Evolutionary conservation across 768 basidiomycete genomes (phyloP), one percentile per base, ranked within the genome.

Genomic region (Suillus discolor): DNA sequence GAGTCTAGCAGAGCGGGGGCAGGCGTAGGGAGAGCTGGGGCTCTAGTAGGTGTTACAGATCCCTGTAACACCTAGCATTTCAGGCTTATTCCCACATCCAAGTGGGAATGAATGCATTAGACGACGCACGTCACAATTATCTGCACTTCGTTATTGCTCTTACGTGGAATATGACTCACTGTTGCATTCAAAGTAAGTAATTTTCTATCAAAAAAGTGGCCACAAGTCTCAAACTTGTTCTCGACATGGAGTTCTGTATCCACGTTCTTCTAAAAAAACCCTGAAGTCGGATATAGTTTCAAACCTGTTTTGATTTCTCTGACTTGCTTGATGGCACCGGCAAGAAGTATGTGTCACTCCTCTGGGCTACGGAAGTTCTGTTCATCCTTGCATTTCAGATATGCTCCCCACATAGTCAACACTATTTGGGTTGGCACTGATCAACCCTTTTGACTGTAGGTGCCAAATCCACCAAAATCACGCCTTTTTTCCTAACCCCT

Each of bases 211-310:
- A 6, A 42, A 6, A 12, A 12, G 28, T 6, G 6, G 6, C 47
- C 47, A 25, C 41, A 68, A 45, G 71, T 41, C 23, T 15, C 42
- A 44, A 23, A 45, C 23, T 25, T 16, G 63, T 28, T 1, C 70
- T 89, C 76, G 97, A 97, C 7, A 87, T 98, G 74, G 97, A 99
- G 76, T 98, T 96, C 79, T 88, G 96, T 97, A 96, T 75, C 78
- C 96, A 13, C 80, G 99, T 44, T 91, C 90, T 6, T 68, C 88
- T 9, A 99, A 97, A 80, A 97, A 88, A 90, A 11, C 79, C 16
- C 74, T 98, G 59, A 88, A 86, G 72, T 80, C 88, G 62, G 89
- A 90, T 72, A 97, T 96, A 96, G 84, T 93, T 34, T 82, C 97
- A 75, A 93, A 90, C 72, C 81, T 99, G 41, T 85, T 85, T 98